Percentiles rank a stretch among this genome's conserved stretches.
Conservation (phyloP, 192 early-diverging fungal genomes). For the Entomortierella parvispora region DNA sequence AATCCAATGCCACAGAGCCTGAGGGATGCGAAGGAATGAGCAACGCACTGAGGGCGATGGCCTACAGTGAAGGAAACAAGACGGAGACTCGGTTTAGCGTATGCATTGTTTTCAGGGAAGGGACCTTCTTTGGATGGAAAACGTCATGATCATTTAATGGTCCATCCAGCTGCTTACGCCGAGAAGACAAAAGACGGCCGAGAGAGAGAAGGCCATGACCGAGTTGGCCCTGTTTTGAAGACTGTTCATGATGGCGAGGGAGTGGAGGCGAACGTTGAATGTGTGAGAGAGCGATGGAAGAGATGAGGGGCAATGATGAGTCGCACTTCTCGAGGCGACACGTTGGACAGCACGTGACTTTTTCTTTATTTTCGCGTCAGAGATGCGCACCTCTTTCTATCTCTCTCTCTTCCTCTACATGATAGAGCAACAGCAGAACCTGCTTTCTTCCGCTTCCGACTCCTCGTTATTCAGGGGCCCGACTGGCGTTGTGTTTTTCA, state of each 20-base stretch:
- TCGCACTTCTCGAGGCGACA: neutral
- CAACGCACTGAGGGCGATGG: slow-evolving; percentile 62
- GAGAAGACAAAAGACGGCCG: slow-evolving; percentile 66
- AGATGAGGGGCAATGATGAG: neutral
- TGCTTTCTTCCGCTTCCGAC: no score
- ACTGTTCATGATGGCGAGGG: slow-evolving; percentile 46
- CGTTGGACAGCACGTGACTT: neutral
- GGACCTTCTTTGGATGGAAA: no score
- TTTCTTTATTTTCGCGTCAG: no score
- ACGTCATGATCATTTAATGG: neutral
- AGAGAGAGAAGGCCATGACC: slow-evolving; percentile 67
- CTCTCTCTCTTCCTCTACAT: no score
- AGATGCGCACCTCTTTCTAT: no score
- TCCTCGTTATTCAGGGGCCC: no score
- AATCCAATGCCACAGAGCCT: slow-evolving; percentile 31
- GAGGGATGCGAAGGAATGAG: slow-evolving; percentile 40
- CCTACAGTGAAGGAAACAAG: slow-evolving; percentile 3
- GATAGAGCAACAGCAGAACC: no score
- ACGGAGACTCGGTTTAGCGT: neutral
- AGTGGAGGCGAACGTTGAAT: neutral
- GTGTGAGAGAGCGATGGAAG: neutral
- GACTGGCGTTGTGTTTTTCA: no score
- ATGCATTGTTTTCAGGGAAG: neutral
- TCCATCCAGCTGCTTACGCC: slow-evolving; percentile 24
- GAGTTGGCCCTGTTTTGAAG: slow-evolving; percentile 63